Conservation (phyloP, 148 eudicot species). For the Spergularia marina region DNA sequence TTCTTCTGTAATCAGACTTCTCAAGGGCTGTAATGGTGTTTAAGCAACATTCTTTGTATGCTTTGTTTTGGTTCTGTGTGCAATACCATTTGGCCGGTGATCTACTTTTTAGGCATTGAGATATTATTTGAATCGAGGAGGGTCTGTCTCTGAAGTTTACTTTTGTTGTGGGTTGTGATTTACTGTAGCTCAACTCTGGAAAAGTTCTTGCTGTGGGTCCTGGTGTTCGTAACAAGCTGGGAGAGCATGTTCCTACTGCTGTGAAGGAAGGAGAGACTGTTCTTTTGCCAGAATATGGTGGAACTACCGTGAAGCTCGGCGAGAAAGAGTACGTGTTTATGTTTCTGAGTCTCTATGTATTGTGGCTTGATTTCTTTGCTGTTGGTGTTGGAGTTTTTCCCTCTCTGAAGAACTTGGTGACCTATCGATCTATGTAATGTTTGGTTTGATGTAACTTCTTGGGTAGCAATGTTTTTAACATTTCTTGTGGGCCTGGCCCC, state of each 20-base stretch:
- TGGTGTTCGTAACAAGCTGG: constrained; percentile 46
- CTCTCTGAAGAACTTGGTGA: not conserved
- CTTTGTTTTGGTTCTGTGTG: not conserved
- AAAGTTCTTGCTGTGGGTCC: constrained; percentile 88
- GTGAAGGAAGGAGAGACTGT: constrained; percentile 89
- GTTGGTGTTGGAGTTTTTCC: not conserved
- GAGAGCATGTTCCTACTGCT: constrained; percentile 53
- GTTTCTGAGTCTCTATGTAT: constrained; percentile 5
- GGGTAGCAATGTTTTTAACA: not conserved
- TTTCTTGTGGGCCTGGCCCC: not conserved
- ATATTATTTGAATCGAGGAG: not conserved
- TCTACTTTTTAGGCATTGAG: not conserved
- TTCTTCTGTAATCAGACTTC: not conserved
- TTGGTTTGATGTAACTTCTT: not conserved
- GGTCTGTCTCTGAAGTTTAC: not conserved
- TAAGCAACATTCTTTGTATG: not conserved
- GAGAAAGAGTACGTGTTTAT: constrained; percentile 56
- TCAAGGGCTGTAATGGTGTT: too few relatives aligned
- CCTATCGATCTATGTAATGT: not conserved
- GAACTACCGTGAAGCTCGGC: constrained; percentile 75
- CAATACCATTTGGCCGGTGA: not conserved
- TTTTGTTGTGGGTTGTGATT: constrained; percentile 7
- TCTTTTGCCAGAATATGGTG: constrained; percentile 83
- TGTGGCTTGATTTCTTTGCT: not conserved
- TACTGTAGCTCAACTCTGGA: constrained; percentile 76